Conservation (phyloP, 148 eudicot species). For the Rhododendron mucronatum region DNA sequence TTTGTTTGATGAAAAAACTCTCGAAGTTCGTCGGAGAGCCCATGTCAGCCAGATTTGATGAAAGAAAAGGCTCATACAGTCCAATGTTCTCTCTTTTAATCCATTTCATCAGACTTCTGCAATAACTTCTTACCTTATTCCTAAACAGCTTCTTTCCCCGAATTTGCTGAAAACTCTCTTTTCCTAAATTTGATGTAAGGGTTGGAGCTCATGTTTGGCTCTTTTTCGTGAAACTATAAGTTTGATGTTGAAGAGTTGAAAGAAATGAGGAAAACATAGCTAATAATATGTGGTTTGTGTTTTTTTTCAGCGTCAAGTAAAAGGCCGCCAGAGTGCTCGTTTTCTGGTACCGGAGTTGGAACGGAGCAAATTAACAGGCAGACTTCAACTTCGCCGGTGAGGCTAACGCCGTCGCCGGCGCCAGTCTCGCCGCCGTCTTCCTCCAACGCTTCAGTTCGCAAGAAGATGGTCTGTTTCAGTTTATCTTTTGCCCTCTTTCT, state of each 20-base stretch:
- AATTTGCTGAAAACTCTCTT: background rate
- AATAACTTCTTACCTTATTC: background rate
- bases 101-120: background rate
- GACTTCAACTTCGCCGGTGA: background rate
- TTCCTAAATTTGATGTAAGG: background rate
- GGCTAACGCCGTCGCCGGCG: slow-evolving; percentile 26
- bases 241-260: background rate
- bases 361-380: background rate
- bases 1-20: background rate
- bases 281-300: background rate
- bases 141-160: background rate
- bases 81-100: background rate
- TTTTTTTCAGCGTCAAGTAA: slow-evolving; percentile 58
- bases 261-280: background rate
- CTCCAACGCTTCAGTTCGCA: slow-evolving; percentile 54
- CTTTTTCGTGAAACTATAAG: background rate
- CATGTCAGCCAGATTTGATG: background rate
- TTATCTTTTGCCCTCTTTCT: background rate
- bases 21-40: background rate
- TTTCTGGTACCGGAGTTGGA: slow-evolving; percentile 12
- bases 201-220: background rate
- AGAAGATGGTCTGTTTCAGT: slow-evolving; percentile 60
- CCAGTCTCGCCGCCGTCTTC: slow-evolving; percentile 86
- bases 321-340: slow-evolving; percentile 72
- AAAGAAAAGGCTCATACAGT: background rate